Evolutionary conservation across 2,329 filamentous ascomycete species (phyloP), one percentile per base, ranked within the genome.

Genomic region (Alternaria arbusti): DNA sequence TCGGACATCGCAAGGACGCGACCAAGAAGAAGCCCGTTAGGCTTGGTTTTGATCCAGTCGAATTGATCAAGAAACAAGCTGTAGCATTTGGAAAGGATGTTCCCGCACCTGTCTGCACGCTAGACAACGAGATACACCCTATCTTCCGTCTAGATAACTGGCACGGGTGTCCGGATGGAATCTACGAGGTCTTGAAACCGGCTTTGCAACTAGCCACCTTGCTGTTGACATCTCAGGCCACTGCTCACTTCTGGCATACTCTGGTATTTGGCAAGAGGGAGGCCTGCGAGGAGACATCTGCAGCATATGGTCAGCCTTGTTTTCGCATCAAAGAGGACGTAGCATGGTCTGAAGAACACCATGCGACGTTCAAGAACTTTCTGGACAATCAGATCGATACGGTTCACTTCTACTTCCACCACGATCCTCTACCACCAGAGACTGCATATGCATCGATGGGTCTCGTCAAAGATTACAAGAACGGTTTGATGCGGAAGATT

Each of bases 1-100:
- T 80, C n/a, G 78, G 78, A 2, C 72, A 80, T 55, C 70, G 75
- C 36, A 78, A 76, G 56, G 74, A 78, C 44, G 61, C 69, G 15
- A 58, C 69, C 3, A 79, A 79, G 61, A 70, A 73, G 9, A 79
- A 75, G 58, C 57, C 71, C 23, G 49, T 77, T 12, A 79, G 72
- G 43, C 72, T 79, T 36, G 79, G 79, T 0, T 81, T 81, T 56
- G 78, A 81, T 56, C 78, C 79, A 17, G 71, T 78, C 36, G 78
- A 81, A 22, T 59, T 81, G 46, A 79, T 81, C 55, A 79, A 75
- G 49, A 79, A 79, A 50, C 78, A 79, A 70, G 79, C 79, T 36
- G 74, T 81, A 10, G 72, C 71, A 6, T 77, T 80, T 47, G 61
- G 73, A 8, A 64, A 75, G 25, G 54, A 72, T 20, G 32, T 64